Base-by-base conservation (phyloP, 2,329 filamentous ascomycete genomes). In the Pseudocercospora fijiensis region DNA sequence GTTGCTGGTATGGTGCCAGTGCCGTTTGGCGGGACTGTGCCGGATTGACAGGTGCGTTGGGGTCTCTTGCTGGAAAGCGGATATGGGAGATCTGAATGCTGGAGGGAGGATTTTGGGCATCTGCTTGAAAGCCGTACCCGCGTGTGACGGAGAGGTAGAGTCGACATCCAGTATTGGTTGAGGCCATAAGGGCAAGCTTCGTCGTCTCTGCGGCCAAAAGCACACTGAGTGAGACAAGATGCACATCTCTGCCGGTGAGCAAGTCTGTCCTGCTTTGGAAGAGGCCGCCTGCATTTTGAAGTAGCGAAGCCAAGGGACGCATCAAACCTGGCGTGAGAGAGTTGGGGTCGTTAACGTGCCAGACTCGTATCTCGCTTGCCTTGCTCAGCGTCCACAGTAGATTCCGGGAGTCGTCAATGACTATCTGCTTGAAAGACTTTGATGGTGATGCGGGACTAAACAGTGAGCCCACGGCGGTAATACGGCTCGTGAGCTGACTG, bases 51-150 rank as follows among this genome's bases (percentile, higher is more conserved):
- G 65, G 61, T 22, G 66, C 63, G 26, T 65, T 64, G 6, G 70
- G 69, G 51, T 75, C 72, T 43, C 81, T 77, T 0, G 95, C 95
- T 1, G 96, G 95, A 64, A 96, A 96, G 74, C 95, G 96, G 77
- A 99, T 91, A 73, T 96, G 95, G 70, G 96, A 90, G n/a, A 97
- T 88, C 77, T 97, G 93, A 92, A 99, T 97, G 78, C 92, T 97
- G 71, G 91, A 93, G 0, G 95, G 93, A 0, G 90, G 88, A 63
- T 83, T 88, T 7, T 85, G 83, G 20, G 85, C 82, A 22, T 85
- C 84, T 13, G 83, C 84, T 28, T 86, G 82, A 61, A 80, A 78
- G 60, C 79, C 77, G 79, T 89, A 90, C 18, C 91, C 89, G 67
- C 89, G 90, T 0, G 92, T 96, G 4, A 94, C 92, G 74, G 92